A percentile compares a stretch with the other conserved stretches of the same genome.
These are phyloP conservation scores for Phytopythium kandeliae DNA, from an alignment of 352 stramenopile species.

Conservation along the genomic window DNA sequence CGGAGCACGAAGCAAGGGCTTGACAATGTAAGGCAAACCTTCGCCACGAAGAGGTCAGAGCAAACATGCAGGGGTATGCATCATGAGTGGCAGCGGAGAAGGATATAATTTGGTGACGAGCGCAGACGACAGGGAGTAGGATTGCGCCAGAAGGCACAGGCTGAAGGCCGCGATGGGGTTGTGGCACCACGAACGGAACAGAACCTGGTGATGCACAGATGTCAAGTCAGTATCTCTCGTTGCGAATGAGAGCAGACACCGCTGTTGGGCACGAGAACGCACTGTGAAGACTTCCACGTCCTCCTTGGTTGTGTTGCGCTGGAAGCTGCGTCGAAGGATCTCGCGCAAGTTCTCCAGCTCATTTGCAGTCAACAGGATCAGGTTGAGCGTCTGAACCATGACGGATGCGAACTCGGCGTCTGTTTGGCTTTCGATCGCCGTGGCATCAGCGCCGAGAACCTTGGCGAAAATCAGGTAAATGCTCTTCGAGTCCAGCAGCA, in stretches of 20 bases:
- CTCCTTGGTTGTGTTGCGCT: constrained; percentile 55
- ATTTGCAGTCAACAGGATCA: constrained; percentile 98
- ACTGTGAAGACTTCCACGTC: constrained; percentile 83
- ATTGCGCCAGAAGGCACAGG: constrained; percentile 96
- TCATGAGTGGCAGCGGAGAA: constrained; percentile 10
- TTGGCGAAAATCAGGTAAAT: constrained; percentile 98
- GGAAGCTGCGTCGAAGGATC: constrained; percentile 76
- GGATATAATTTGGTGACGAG: constrained; percentile 96
- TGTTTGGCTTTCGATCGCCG: constrained; percentile 32
- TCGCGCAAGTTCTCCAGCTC: constrained; percentile 91
- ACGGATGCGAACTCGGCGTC: constrained; percentile 96
- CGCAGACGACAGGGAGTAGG: constrained; percentile 95
- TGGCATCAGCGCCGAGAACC: constrained; percentile 81
- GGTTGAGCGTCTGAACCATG: constrained; percentile 99
- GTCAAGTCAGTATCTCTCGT: not conserved
- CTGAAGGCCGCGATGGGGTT: constrained; percentile 97
- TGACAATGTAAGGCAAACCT: constrained; percentile 29
- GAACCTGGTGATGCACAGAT: constrained; percentile 23
- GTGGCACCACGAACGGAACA: constrained; percentile 95
- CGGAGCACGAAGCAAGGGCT: constrained; percentile 8
- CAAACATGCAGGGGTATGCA: constrained; percentile 4
- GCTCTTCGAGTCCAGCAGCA: constrained; percentile 95
- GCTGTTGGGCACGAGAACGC: not conserved
- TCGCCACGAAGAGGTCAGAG: not conserved
- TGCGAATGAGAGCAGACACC: too few species aligned